Conservation (phyloP, 1,284 basidiomycete genomes). For the Cutaneotrichosporon daszewskae region DNA sequence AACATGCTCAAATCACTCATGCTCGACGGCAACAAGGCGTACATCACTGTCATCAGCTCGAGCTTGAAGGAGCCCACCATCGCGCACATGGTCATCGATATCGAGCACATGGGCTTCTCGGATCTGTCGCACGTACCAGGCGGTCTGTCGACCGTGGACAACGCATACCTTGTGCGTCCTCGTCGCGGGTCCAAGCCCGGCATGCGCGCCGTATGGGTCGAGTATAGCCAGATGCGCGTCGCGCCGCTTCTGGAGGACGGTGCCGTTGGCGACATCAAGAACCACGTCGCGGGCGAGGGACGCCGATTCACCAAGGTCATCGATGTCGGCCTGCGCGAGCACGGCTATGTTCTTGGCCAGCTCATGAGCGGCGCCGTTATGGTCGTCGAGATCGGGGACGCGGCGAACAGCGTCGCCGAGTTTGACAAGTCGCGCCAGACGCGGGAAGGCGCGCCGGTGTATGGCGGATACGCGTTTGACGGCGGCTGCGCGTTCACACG, state of each 20-base stretch:
- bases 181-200: slow-evolving; percentile 14
- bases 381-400: slow-evolving; percentile 54
- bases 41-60: slow-evolving; percentile 63
- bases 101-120: slow-evolving; percentile 52
- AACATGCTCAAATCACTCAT: slow-evolving; percentile 61
- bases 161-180: slow-evolving; percentile 29
- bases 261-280: slow-evolving; percentile 53
- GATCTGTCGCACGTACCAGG: slow-evolving; percentile 57
- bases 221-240: slow-evolving; percentile 53
- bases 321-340: slow-evolving; percentile 33
- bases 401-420: slow-evolving; percentile 53
- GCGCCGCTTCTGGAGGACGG: slow-evolving; percentile 24
- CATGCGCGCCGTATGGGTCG: slow-evolving; percentile 61
- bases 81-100: slow-evolving; percentile 60
- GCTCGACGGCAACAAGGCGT: slow-evolving; percentile 55
- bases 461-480: slow-evolving; percentile 36
- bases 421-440: slow-evolving; percentile 54
- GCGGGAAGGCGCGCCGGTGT: slow-evolving; percentile 5
- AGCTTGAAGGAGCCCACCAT: slow-evolving; percentile 61
- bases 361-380: slow-evolving; percentile 56
- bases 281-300: slow-evolving; percentile 46
- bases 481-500: slow-evolving; percentile 53
- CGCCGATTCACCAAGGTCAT: slow-evolving; percentile 23
- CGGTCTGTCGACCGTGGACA: slow-evolving; percentile 46
- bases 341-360: slow-evolving; percentile 48